Percentiles rank a stretch among this genome's conserved stretches.
These are phyloP conservation scores for Suhomyces bolitotheri DNA, from an alignment of 1,139 yeast species.

Conservation along the genomic window DNA sequence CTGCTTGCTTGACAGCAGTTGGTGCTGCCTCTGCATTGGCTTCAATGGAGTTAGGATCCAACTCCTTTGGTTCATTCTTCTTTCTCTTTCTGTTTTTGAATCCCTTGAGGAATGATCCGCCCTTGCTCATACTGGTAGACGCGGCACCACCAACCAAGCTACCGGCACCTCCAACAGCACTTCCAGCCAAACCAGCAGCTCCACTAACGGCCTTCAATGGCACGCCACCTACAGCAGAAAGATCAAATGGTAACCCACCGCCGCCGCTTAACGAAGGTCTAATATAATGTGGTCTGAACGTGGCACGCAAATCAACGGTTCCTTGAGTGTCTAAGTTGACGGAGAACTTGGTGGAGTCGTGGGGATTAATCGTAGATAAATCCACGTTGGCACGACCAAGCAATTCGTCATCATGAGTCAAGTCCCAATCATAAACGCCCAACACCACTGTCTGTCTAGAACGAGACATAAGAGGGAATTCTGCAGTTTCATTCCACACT, in stretches of 20 bases:
- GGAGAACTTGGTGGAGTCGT: slow-evolving; percentile 44
- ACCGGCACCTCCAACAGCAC: slow-evolving; percentile 43
- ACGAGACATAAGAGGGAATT: slow-evolving; percentile 64
- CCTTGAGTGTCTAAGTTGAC: slow-evolving; percentile 65
- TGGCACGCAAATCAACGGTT: slow-evolving; percentile 48
- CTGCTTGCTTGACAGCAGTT: slow-evolving; percentile 12
- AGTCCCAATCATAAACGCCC: slow-evolving; percentile 73
- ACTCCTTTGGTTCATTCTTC: slow-evolving; percentile 21
- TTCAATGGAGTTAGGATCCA: slow-evolving; percentile 13
- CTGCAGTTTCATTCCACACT: slow-evolving; percentile 62
- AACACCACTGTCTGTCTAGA: slow-evolving; percentile 50
- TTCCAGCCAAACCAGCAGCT: slow-evolving; percentile 37
- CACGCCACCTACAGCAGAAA: slow-evolving; percentile 44
- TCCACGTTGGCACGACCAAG: slow-evolving; percentile 56
- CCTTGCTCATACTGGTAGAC: slow-evolving; percentile 48
- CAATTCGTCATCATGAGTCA: slow-evolving; percentile 64
- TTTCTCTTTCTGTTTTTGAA: slow-evolving; percentile 29
- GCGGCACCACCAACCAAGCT: slow-evolving; percentile 42
- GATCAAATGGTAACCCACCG: slow-evolving; percentile 42
- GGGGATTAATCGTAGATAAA: slow-evolving; percentile 48
- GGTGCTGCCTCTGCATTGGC: slow-evolving; percentile 14
- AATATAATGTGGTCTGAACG: slow-evolving; percentile 65
- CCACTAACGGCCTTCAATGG: slow-evolving; percentile 53
- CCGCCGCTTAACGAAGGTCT: slow-evolving; percentile 54
- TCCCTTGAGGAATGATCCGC: slow-evolving; percentile 42